Evolutionary conservation across 495 filamentous ascomycete genomes (phyloP).

Genomic region (Cercophora samala): DNA sequence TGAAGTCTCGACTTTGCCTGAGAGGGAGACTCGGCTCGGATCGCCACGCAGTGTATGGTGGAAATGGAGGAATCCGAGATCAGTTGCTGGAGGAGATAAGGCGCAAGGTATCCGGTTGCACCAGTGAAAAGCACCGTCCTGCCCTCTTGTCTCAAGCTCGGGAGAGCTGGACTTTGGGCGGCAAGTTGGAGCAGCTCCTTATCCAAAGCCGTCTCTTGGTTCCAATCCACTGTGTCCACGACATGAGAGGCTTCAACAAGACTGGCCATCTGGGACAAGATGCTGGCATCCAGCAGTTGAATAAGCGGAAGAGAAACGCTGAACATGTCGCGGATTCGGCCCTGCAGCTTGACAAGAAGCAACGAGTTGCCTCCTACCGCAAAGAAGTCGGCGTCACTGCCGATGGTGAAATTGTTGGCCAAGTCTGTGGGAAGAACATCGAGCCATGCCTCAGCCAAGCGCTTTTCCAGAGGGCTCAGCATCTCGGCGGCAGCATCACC

Average conservation of each 20-base stretch:
- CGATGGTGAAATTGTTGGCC: conserved; percentile 10
- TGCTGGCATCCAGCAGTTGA: conserved; percentile 24
- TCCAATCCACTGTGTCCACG: not conserved
- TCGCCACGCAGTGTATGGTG: too few relatives aligned
- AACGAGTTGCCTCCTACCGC: conserved; percentile 40
- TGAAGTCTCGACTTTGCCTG: too few relatives aligned
- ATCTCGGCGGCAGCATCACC: too few relatives aligned
- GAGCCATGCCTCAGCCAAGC: not conserved
- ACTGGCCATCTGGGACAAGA: not conserved
- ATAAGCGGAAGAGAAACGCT: conserved; percentile 17
- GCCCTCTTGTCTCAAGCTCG: too few relatives aligned
- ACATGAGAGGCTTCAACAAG: not conserved
- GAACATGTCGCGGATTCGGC: conserved; percentile 18
- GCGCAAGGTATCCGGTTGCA: too few relatives aligned
- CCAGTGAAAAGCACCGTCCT: too few relatives aligned
- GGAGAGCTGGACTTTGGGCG: too few relatives aligned
- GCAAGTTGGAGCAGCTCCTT: too few relatives aligned
- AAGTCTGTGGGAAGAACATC: conserved; percentile 1
- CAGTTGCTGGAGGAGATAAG: too few relatives aligned
- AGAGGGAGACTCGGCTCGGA: too few relatives aligned
- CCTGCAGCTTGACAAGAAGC: conserved; percentile 32
- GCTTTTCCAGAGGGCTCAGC: not conserved
- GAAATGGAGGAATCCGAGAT: too few relatives aligned
- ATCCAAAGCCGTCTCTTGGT: not conserved
- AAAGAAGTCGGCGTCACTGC: conserved; percentile 37